Conservation (phyloP, 225 moss, liverwort and hornwort species). For the Polytrichum formosum region DNA sequence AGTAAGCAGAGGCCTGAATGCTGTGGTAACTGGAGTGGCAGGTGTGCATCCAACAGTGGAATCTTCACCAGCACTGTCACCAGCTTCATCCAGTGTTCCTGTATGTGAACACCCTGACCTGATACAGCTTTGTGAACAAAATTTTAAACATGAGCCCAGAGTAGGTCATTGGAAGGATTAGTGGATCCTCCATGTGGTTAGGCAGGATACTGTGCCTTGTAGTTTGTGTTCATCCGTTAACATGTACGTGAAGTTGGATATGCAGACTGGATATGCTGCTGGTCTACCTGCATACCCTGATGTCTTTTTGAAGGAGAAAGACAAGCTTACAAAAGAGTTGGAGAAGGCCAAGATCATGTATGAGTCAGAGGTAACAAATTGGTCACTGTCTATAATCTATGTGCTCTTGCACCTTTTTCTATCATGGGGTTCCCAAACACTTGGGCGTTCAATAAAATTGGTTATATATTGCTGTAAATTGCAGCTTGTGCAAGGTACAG, state of each 20-base stretch:
- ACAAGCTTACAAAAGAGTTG: constrained; percentile 36
- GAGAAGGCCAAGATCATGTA: constrained; percentile 41
- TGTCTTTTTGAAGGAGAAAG: constrained; percentile 50
- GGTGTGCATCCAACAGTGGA: constrained; percentile 18
- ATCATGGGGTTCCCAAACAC: too few species aligned
- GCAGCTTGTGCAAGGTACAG: too few species aligned
- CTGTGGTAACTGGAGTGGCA: constrained; percentile 11
- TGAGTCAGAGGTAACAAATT: constrained; percentile 34
- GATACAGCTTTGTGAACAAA: neutral
- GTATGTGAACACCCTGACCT: constrained; percentile 22
- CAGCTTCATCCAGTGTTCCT: constrained; percentile 21
- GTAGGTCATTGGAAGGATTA: too few species aligned
- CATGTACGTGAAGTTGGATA: neutral
- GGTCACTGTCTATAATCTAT: constrained; percentile 6
- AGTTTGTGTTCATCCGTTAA: neutral
- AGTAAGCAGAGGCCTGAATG: constrained; percentile 22
- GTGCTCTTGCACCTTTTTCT: neutral
- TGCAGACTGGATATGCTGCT: constrained; percentile 32
- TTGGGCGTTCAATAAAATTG: too few species aligned
- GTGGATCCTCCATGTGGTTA: too few species aligned
- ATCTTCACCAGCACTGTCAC: constrained; percentile 20
- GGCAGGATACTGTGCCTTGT: too few species aligned
- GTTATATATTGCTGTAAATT: too few species aligned
- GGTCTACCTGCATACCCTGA: constrained; percentile 20
- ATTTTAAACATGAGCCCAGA: too few species aligned